Evolutionary conservation across 257 asterid genomes (phyloP), one percentile per base, ranked within the genome.

Genomic region (Solanum megistacrolobum): DNA sequence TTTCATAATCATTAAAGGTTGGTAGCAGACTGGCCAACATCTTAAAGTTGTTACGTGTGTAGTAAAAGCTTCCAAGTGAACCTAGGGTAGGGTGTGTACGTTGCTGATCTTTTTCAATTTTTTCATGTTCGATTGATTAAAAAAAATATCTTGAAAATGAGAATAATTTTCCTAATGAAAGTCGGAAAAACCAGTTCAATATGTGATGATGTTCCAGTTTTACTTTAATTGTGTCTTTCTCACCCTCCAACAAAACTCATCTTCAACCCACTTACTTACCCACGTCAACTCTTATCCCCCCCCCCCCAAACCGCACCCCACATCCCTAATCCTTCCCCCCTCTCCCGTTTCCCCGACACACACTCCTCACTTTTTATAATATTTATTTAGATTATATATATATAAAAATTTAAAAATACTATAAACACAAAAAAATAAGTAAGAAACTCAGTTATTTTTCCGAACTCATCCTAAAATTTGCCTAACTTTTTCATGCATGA

Each of bases 351-450:
- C 27, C 9, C 12, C 14, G 13, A 4, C 6, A 21, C 2, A 10
- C 7, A 0, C 1, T 16, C 0, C 6, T 3, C 7, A 13, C 0
- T 5, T 71, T 8, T 32, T 2, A 32, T 32, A 71, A 1, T 3
- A 3, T 31, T 71, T 29, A 7, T 69, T 2, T 69, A 7, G 4
- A 29, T 69, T 69, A 29, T 13, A 69, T 29, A 69, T 68, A 5
- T 1, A 13, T 6, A 3, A 3, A 23, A 62, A 62, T 9, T 62
- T 9, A 11, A 14, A 48, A 1, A 48, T 1, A 48, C 60, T 48
- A 23, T 0, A 5, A 62, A 62, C 3, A n/a, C 0, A 4, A 62
- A 0, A 60, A n/a, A 60, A 60, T 60, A 60, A 60, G 13, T 23
- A 5, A 23, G 14, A 60, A 23, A 62, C 0, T 10, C 16, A 65